A percentile compares a stretch with the other conserved stretches of the same genome.
Conservation (phyloP, 345 rosid species). For the Citrus hindsii region DNA sequence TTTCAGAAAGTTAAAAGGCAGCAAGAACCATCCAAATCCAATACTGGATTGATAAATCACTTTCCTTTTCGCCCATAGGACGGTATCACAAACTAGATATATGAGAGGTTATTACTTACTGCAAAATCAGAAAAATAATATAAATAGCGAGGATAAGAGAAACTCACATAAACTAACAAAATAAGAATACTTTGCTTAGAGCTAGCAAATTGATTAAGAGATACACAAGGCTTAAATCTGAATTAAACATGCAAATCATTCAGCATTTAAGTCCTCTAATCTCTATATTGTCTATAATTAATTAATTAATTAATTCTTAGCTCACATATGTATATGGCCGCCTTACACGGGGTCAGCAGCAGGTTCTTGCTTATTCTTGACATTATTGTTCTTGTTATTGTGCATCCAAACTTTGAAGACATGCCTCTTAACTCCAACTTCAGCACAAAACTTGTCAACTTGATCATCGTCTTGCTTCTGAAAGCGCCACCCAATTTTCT, state of each 20-base stretch:
- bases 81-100: too few species aligned
- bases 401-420: conserved; percentile 94
- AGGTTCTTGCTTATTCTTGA: conserved; percentile 41
- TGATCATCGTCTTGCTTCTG: conserved; percentile 66
- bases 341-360: conserved; percentile 3
- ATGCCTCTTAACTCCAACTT: conserved; percentile 64
- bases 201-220: not conserved
- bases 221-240: not conserved
- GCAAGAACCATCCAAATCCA: too few species aligned
- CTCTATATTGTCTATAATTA: too few species aligned
- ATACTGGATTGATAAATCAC: too few species aligned
- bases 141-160: not conserved
- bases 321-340: too few species aligned
- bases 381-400: conserved; percentile 56
- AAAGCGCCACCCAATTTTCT: conserved; percentile 75
- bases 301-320: too few species aligned
- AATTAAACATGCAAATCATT: not conserved
- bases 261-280: too few species aligned
- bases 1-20: too few species aligned
- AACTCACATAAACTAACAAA: not conserved
- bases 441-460: conserved; percentile 56
- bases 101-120: too few species aligned
- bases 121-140: too few species aligned
- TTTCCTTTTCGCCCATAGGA: too few species aligned
- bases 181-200: not conserved